phyloP scores from a whole-genome alignment of 805 yeast genomes.

The Yarrowia hollandica region DNA sequence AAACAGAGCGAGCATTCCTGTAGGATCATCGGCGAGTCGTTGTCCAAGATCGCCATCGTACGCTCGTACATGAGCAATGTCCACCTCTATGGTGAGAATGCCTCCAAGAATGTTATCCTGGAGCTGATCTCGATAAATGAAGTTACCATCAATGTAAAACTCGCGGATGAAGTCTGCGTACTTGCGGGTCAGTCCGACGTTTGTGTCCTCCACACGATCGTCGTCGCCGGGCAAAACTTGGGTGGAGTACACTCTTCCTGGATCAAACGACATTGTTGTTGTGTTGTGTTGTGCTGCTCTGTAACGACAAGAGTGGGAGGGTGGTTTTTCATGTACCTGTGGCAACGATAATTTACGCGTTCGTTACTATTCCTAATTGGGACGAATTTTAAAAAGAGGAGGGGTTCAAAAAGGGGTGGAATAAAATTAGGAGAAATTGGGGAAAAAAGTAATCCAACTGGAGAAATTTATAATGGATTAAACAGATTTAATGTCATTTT shows the following conservation, averaged over 20 bases:
- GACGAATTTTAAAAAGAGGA: too few species aligned
- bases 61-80: slow-evolving; percentile 79
- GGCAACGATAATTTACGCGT: slow-evolving; percentile 5
- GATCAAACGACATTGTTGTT: slow-evolving; percentile 45
- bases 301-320: not conserved
- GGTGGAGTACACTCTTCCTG: slow-evolving; percentile 50
- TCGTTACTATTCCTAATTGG: slow-evolving; percentile 26
- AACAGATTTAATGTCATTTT: too few species aligned
- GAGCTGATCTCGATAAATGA: slow-evolving; percentile 81
- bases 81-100: slow-evolving; percentile 69
- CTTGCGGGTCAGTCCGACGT: slow-evolving; percentile 40
- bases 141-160: slow-evolving; percentile 78
- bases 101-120: slow-evolving; percentile 81
- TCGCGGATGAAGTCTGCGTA: slow-evolving; percentile 82
- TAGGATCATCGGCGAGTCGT: slow-evolving; percentile 79
- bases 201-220: slow-evolving; percentile 49
- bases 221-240: slow-evolving; percentile 86
- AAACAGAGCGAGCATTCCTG: slow-evolving; percentile 81
- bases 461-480: too few species aligned
- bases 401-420: too few species aligned
- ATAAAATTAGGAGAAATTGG: too few species aligned
- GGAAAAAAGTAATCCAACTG: too few species aligned
- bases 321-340: too few species aligned
- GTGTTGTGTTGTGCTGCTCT: not conserved
- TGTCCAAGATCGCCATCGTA: slow-evolving; percentile 89